A percentile compares a stretch with the other conserved stretches of the same genome.
Conservation (phyloP, 2,329 filamentous ascomycete genomes). For the Ascomycota sp. region DNA sequence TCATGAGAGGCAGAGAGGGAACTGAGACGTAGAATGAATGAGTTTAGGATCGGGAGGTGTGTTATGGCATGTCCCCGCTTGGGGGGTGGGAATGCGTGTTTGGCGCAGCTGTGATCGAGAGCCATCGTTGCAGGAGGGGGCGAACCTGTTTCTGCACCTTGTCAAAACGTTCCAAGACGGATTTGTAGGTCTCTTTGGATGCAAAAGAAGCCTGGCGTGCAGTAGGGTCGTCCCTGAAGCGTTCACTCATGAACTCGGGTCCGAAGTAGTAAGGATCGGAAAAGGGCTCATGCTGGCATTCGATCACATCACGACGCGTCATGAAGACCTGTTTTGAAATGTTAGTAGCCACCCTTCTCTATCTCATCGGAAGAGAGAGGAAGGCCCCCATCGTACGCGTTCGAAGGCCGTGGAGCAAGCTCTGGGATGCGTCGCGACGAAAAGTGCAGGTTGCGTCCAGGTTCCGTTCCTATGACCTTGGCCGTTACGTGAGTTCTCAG, state of each 20-base stretch:
- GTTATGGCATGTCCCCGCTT: conserved; percentile 1
- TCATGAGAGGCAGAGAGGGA: too few species aligned
- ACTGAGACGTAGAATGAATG: background rate
- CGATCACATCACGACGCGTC: conserved; percentile 65
- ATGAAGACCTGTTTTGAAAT: conserved; percentile 61
- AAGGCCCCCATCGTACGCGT: conserved; percentile 39
- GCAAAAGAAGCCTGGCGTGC: conserved; percentile 43
- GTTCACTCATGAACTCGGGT: conserved; percentile 62
- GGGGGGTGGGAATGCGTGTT: background rate
- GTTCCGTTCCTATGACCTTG: background rate
- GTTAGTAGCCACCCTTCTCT: too few species aligned
- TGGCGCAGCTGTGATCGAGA: conserved; percentile 3
- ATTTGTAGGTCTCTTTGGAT: conserved; percentile 47
- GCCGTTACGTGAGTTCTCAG: too few species aligned
- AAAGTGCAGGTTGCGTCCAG: conserved; percentile 34
- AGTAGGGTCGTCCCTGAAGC: conserved; percentile 51
- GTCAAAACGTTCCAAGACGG: conserved; percentile 59
- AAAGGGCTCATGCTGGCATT: conserved; percentile 87
- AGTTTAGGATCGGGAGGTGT: background rate
- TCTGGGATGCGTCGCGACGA: conserved; percentile 82
- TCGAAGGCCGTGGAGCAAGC: conserved; percentile 96
- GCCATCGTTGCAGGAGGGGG: conserved; percentile 6
- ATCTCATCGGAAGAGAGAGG: conserved; percentile 1
- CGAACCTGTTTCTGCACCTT: conserved; percentile 53
- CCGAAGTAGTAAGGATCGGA: conserved; percentile 94